Conservation (phyloP, 2,329 filamentous ascomycete species). For the Cladosporium sp. region DNA sequence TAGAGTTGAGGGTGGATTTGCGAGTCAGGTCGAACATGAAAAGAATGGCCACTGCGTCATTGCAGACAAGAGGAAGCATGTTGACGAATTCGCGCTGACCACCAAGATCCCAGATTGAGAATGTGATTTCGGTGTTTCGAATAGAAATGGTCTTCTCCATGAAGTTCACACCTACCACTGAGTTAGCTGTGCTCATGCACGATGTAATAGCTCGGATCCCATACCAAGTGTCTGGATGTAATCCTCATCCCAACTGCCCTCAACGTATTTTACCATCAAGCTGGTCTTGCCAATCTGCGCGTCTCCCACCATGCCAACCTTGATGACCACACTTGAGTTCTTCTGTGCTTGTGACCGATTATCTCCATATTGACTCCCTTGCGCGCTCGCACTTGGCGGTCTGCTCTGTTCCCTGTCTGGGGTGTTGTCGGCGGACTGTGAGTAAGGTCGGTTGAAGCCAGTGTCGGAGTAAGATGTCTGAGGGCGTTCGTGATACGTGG, state of each 20-base stretch:
- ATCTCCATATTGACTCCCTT: constrained; percentile 27
- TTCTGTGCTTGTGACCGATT: constrained; percentile 38
- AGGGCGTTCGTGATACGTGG: constrained; percentile 42
- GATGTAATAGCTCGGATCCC: constrained; percentile 17
- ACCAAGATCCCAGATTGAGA: constrained; percentile 98
- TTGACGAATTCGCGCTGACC: constrained; percentile 99
- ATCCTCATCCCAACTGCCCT: constrained; percentile 98
- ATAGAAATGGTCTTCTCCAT: constrained; percentile 99
- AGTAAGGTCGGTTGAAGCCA: constrained; percentile 40
- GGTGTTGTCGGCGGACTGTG: constrained; percentile 39
- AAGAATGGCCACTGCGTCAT: constrained; percentile 94
- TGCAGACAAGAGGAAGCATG: constrained; percentile 98
- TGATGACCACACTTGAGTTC: constrained; percentile 79
- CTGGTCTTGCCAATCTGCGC: constrained; percentile 99
- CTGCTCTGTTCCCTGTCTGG: constrained; percentile 35
- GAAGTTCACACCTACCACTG: constrained; percentile 79
- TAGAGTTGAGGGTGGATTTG: constrained; percentile 95
- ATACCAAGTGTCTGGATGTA: constrained; percentile 93
- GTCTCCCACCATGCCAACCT: constrained; percentile 98
- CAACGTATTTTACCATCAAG: constrained; percentile 99
- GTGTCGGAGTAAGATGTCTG: constrained; percentile 52
- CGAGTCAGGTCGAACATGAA: constrained; percentile 98
- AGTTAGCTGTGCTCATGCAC: constrained; percentile 16
- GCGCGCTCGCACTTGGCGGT: constrained; percentile 26
- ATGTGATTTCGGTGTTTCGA: constrained; percentile 98